phyloP scores from a whole-genome alignment of 140 eudicot genomes.

The Ambrosia hybrid region DNA sequence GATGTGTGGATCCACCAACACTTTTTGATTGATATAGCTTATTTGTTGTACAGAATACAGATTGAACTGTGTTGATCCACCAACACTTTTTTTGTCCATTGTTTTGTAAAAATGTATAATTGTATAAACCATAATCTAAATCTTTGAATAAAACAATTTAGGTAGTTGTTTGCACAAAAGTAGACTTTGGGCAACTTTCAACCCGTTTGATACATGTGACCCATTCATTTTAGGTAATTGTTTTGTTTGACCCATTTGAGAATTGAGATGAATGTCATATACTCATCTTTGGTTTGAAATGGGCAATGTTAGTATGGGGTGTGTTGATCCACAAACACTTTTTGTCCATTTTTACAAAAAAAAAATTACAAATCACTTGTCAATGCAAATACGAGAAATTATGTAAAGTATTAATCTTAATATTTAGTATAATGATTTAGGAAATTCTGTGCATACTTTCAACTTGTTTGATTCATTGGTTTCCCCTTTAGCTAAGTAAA shows the following conservation, averaged over 20 bases:
- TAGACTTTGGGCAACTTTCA: not conserved
- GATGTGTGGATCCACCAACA: not conserved
- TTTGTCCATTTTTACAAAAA: not conserved
- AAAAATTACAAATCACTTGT: not conserved
- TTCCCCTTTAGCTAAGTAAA: not conserved
- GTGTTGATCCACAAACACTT: not conserved
- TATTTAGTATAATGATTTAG: conserved; percentile 16
- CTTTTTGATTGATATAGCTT: not conserved
- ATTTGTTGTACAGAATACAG: not conserved
- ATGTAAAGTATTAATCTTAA: not conserved
- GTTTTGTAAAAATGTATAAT: not conserved
- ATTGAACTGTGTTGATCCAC: not conserved
- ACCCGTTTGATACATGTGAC: not conserved
- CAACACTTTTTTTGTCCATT: conserved; percentile 1
- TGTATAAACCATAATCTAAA: not conserved
- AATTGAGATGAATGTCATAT: not conserved
- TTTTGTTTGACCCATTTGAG: conserved; percentile 7
- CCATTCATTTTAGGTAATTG: not conserved
- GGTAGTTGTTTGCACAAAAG: not conserved
- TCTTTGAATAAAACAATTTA: not conserved
- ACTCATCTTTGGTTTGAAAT: not conserved
- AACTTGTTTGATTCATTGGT: not conserved
- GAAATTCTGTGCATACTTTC: not conserved
- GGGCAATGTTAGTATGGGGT: not conserved
- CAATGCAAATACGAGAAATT: not conserved